Base-by-base conservation (phyloP, 139 green algal species). In the Chlorella sp. region DNA sequence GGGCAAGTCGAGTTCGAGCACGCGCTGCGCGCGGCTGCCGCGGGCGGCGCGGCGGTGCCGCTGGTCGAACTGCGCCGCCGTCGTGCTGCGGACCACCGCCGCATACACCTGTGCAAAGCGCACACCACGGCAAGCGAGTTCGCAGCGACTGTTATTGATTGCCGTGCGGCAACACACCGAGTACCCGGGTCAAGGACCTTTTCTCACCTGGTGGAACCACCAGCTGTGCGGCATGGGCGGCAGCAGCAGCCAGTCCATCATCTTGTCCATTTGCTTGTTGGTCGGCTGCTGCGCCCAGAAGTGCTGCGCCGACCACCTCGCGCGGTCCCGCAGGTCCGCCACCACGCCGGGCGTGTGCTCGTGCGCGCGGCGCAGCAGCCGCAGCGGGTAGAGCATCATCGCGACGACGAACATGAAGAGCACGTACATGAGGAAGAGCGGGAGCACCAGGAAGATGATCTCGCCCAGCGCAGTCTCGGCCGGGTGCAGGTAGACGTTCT, bases 171-270 rank as follows among this genome's bases (percentile, higher is more conserved):
- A n/a, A n/a, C n/a, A n/a, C n/a, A n/a, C n/a, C n/a, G n/a, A n/a
- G n/a, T n/a, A n/a, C n/a, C n/a, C n/a, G n/a, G n/a, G n/a, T n/a
- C n/a, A n/a, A n/a, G n/a, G n/a, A n/a, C n/a, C n/a, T n/a, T n/a
- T n/a, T n/a, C 42, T 17, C 42, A 55, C 42, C 61, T 67, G 61
- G 29, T 67, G 61, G 61, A 67, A 67, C 61, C 61, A 67, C 61
- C 61, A 67, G 61, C 61, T 67, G 29, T 67, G 61, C 23, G n/a
- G 20, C 61, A 67, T 67, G 61, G 61, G 61, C 29, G 61, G 61
- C 61, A 36, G 61, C 61, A 67, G n/a, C 27, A 67, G n/a, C 61
- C 61, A 67, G 61, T 67, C 61, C 61, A 67, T 4, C 61, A 35
- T 26, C 61, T 67, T 67, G 29, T 67, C 61, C 20, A 67, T 67